Evolutionary conservation across 768 basidiomycete species (phyloP), one percentile per base, ranked within the genome.

Genomic region (Phlebiopsis flavidoalba): DNA sequence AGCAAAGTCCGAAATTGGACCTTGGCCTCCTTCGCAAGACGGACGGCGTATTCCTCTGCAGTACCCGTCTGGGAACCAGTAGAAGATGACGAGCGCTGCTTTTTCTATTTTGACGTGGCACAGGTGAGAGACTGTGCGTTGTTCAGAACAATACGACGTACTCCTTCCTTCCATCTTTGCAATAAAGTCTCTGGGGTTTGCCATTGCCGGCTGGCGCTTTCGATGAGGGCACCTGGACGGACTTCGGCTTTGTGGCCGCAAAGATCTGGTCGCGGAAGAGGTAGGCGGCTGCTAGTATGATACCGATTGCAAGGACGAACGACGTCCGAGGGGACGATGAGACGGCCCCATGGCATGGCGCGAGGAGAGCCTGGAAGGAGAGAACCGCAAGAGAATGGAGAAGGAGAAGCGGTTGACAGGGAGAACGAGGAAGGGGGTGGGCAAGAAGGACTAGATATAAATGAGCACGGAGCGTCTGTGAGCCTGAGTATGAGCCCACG

Each of bases 61-160:
- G 96, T 99, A 60, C 96, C 96, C 0, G 96, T 99, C 72, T 99
- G 96, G 21, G 96, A 98, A 60, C 96, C 96, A n/a, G 70, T 97
- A 99, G 73, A 99, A 96, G 70, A 98, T 98, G 67, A 93, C 91
- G 15, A 96, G n/a, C 78, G 63, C 95, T n/a, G 93, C 75, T 97
- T 98, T 84, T 95, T 96, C 95, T 98, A 69, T 43, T 62, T n/a
- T 50, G 45, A 48, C 58, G 51, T 47, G 37, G 61, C 57, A 59
- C 26, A 21, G 40, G 36, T 50, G 15, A 50, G 47, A 26, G 50
- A n/a, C 26, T 14, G 50, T 6, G 22, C 4, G 14, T 55, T 36
- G 6, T 36, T 58, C 36, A 8, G 47, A 60, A 63, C 45, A 21
- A 40, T 37, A 60, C 17, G 21, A 19, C 92, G 72, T 76, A 98